Evolutionary conservation across 768 basidiomycete species (phyloP).

Genomic region (Gymnopilus junonius): DNA sequence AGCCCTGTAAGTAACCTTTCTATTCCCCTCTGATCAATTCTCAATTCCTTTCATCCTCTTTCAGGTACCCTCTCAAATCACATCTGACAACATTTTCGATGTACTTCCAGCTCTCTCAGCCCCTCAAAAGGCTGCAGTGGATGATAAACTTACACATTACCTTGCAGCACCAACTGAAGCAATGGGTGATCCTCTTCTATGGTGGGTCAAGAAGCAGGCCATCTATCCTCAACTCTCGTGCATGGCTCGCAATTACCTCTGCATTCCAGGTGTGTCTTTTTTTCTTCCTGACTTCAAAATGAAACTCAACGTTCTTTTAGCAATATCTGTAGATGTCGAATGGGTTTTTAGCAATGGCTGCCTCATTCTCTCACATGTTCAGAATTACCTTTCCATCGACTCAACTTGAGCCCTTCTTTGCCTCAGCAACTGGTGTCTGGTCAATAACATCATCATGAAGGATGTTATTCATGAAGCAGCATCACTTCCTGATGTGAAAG

Average conservation of each 20-base stretch:
- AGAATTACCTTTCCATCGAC: slow-evolving; percentile 27
- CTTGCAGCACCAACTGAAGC: slow-evolving; percentile 24
- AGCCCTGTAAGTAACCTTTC: neutral
- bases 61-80: no score
- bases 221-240: slow-evolving; percentile 29
- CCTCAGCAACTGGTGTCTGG: slow-evolving; percentile 30
- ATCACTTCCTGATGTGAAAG: neutral
- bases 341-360: slow-evolving; percentile 29
- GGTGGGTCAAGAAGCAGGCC: slow-evolving; percentile 26
- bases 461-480: slow-evolving; percentile 13
- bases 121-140: neutral
- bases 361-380: slow-evolving; percentile 30
- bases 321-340: slow-evolving; percentile 20
- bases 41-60: no score
- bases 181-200: slow-evolving; percentile 24
- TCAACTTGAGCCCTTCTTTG: slow-evolving; percentile 32
- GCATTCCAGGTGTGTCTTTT: slow-evolving; percentile 31
- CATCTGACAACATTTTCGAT: neutral
- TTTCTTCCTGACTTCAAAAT: neutral
- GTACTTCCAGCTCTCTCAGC: neutral
- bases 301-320: slow-evolving; percentile 11
- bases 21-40: neutral
- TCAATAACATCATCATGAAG: slow-evolving; percentile 12
- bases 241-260: slow-evolving; percentile 37
- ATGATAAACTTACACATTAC: slow-evolving; percentile 28